Evolutionary conservation across 306 rosid species (phyloP).

Genomic region (Neltuma alba): DNA sequence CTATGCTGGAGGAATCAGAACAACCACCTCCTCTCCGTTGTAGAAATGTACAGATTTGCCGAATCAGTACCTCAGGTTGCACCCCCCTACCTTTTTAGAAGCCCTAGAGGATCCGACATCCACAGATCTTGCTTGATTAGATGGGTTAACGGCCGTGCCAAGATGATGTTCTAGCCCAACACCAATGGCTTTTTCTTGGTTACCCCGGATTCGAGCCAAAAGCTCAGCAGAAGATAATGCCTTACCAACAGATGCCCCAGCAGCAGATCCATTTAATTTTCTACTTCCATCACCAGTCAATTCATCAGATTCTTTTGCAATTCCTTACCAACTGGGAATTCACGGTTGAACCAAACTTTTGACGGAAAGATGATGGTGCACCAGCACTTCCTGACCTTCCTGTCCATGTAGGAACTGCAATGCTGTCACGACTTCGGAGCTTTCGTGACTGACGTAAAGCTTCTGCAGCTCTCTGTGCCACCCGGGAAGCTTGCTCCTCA

Average conservation of each 20-base stretch:
- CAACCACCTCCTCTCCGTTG: conserved; percentile 86
- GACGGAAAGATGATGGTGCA: conserved; percentile 73
- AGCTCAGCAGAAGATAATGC: conserved; percentile 84
- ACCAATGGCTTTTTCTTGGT: conserved; percentile 70
- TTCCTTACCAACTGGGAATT: conserved; percentile 59
- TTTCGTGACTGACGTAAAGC: conserved; percentile 86
- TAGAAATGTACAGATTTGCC: conserved; percentile 79
- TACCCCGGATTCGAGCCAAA: conserved; percentile 68
- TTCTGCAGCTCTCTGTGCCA: conserved; percentile 96
- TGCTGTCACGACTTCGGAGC: conserved; percentile 70
- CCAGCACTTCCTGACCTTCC: conserved; percentile 96
- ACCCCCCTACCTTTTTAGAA: conserved; percentile 51
- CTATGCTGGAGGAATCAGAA: conserved; percentile 68
- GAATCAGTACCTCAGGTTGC: conserved; percentile 86
- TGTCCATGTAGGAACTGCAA: conserved; percentile 95
- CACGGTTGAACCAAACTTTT: conserved; percentile 82
- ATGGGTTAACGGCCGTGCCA: conserved; percentile 41
- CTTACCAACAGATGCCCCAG: conserved; percentile 85
- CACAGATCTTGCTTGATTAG: conserved; percentile 46
- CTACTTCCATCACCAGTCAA: conserved; percentile 47
- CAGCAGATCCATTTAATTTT: conserved; percentile 57
- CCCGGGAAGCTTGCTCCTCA: conserved; percentile 89
- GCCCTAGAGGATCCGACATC: conserved; percentile 54
- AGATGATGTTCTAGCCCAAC: conserved; percentile 76
- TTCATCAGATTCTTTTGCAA: conserved; percentile 50